Percentiles rank a stretch among this genome's conserved stretches.
These are phyloP conservation scores for Panellus pusillus DNA, from an alignment of 768 basidiomycete genomes.

Conservation along the genomic window DNA sequence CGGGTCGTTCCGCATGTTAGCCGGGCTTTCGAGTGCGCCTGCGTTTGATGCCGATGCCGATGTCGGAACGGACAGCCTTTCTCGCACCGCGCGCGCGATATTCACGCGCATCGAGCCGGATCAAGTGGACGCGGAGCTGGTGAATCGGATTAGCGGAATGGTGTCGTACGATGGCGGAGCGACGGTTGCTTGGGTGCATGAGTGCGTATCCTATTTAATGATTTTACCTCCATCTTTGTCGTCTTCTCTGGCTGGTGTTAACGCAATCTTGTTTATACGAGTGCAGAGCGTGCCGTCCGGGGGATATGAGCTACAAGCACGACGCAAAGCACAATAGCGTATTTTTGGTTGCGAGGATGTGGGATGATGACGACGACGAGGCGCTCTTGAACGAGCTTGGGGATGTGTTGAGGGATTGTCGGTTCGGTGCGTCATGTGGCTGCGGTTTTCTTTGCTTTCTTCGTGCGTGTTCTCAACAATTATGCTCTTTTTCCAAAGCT, in stretches of 20 bases:
- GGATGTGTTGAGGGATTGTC: constrained; percentile 28
- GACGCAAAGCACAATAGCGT: constrained; percentile 62
- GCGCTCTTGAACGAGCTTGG: constrained; percentile 35
- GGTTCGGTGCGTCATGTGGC: constrained; percentile 30
- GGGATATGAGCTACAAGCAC: constrained; percentile 81
- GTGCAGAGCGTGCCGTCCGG: constrained; percentile 55
- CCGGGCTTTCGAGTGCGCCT: too few species aligned
- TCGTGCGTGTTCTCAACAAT: neutral
- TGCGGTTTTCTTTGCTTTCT: neutral
- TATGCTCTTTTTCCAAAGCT: constrained; percentile 23
- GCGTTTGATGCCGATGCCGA: constrained; percentile 28
- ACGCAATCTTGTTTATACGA: constrained; percentile 8
- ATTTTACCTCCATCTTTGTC: neutral
- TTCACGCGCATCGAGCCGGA: constrained; percentile 51
- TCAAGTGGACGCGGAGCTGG: constrained; percentile 43
- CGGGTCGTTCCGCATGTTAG: constrained; percentile 65
- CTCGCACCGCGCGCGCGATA: constrained; percentile 47
- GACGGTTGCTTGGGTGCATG: constrained; percentile 69
- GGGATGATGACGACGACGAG: constrained; percentile 42
- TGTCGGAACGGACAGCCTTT: constrained; percentile 45
- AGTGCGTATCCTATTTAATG: constrained; percentile 44
- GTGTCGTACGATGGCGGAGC: constrained; percentile 56
- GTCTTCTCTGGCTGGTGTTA: neutral
- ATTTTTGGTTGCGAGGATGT: constrained; percentile 58
- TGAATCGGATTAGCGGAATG: constrained; percentile 61